Percentiles rank a stretch among this genome's conserved stretches.
These are phyloP conservation scores for Laguncularia racemosa DNA, from an alignment of 345 rosid species.

Conservation along the genomic window DNA sequence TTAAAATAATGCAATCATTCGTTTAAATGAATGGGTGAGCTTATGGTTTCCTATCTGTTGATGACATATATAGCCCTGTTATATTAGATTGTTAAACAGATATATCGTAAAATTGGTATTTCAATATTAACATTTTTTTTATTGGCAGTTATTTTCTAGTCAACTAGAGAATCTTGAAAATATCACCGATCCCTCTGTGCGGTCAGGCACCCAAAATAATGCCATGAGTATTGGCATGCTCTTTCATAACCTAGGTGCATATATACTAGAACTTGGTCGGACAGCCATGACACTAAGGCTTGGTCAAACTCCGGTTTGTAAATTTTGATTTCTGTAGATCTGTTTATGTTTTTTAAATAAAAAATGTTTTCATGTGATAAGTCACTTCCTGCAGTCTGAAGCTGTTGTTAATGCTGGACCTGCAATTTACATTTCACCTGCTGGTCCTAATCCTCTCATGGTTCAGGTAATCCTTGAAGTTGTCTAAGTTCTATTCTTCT, in stretches of 20 bases:
- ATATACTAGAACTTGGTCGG: slow-evolving; percentile 77
- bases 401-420: slow-evolving; percentile 79
- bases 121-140: slow-evolving; percentile 4
- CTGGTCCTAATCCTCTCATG: slow-evolving; percentile 77
- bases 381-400: slow-evolving; percentile 43
- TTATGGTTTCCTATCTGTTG: no score
- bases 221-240: slow-evolving; percentile 46
- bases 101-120: neutral
- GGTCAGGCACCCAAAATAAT: slow-evolving; percentile 29
- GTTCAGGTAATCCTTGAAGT: slow-evolving; percentile 48
- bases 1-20: no score
- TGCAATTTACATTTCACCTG: slow-evolving; percentile 57
- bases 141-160: slow-evolving; percentile 42
- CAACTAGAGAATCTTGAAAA: slow-evolving; percentile 48
- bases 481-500: slow-evolving; percentile 4
- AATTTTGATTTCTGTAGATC: slow-evolving; percentile 2
- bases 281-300: slow-evolving; percentile 65
- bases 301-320: slow-evolving; percentile 58
- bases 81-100: neutral
- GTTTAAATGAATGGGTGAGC: no score
- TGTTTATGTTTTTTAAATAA: slow-evolving; percentile 1
- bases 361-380: neutral
- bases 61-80: no score
- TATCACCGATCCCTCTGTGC: slow-evolving; percentile 30
- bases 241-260: slow-evolving; percentile 55